phyloP scores from a whole-genome alignment of 495 filamentous ascomycete genomes.

The Penicillium soppii region DNA sequence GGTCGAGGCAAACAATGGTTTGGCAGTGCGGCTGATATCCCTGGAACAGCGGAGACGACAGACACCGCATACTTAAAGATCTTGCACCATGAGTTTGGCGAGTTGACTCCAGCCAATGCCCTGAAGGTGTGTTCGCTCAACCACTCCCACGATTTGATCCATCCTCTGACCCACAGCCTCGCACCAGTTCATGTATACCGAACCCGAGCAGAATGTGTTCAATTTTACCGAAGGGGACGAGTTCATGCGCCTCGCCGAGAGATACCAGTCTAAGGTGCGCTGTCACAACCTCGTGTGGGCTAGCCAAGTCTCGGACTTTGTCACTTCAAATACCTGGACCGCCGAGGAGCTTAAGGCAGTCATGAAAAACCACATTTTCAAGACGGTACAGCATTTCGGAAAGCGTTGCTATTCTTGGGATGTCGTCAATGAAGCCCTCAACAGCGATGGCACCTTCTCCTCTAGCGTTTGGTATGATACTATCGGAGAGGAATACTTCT shows the following conservation, averaged over 20 bases:
- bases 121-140: constrained; percentile 35
- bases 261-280: constrained; percentile 45
- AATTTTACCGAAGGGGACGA: constrained; percentile 47
- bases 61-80: constrained; percentile 18
- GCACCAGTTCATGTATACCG: constrained; percentile 41
- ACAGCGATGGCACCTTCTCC: constrained; percentile 39
- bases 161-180: neutral
- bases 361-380: constrained; percentile 44
- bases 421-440: constrained; percentile 55
- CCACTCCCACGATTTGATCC: neutral
- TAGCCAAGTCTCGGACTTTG: constrained; percentile 52
- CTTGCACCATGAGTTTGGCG: constrained; percentile 47
- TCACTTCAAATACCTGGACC: constrained; percentile 47
- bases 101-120: constrained; percentile 53
- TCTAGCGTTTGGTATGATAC: constrained; percentile 24
- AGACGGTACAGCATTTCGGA: constrained; percentile 47
- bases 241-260: constrained; percentile 42
- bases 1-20: constrained; percentile 18
- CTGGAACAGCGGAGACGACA: constrained; percentile 16
- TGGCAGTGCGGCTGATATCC: constrained; percentile 24
- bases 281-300: constrained; percentile 62
- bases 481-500: constrained; percentile 27
- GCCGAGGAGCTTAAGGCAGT: constrained; percentile 41
- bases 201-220: constrained; percentile 44
- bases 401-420: constrained; percentile 46